Evolutionary conservation across 1,139 yeast species (phyloP).

Genomic region (Candida sp.): DNA sequence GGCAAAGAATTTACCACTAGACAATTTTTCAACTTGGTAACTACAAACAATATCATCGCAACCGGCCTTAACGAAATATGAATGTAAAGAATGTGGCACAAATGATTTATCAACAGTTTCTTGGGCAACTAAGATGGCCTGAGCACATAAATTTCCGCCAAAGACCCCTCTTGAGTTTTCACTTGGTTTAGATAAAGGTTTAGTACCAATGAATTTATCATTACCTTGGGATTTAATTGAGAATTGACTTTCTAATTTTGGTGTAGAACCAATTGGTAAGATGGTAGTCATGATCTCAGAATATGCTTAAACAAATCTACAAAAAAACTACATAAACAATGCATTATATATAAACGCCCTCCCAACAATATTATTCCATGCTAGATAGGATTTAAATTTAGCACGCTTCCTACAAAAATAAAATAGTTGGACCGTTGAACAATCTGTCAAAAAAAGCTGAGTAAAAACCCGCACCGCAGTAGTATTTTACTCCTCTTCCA

Average conservation of each 20-base stretch:
- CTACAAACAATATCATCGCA: slow-evolving; percentile 26
- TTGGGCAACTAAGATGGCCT: slow-evolving; percentile 37
- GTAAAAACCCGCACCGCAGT: background rate
- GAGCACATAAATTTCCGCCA: slow-evolving; percentile 42
- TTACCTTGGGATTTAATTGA: slow-evolving; percentile 21
- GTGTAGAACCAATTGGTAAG: background rate
- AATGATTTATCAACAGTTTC: slow-evolving; percentile 22
- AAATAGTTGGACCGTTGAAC: background rate
- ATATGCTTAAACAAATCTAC: background rate
- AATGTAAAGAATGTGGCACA: slow-evolving; percentile 41
- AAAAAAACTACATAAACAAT: background rate
- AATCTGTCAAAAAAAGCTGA: background rate
- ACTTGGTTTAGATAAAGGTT: slow-evolving; percentile 32
- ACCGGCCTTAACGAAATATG: slow-evolving; percentile 37
- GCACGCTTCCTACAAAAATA: background rate
- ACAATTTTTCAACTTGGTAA: slow-evolving; percentile 27
- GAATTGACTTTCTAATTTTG: slow-evolving; percentile 8
- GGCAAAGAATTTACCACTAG: slow-evolving; percentile 31
- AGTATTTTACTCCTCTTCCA: background rate
- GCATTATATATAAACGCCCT: too few species aligned
- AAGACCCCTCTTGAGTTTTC: slow-evolving; percentile 33
- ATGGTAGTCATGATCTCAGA: background rate
- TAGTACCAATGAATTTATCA: slow-evolving; percentile 21
- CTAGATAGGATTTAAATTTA: background rate
- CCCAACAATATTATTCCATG: too few species aligned